Conservation (phyloP, 2,329 filamentous ascomycete species). For the Drechslerella stenobrocha region DNA sequence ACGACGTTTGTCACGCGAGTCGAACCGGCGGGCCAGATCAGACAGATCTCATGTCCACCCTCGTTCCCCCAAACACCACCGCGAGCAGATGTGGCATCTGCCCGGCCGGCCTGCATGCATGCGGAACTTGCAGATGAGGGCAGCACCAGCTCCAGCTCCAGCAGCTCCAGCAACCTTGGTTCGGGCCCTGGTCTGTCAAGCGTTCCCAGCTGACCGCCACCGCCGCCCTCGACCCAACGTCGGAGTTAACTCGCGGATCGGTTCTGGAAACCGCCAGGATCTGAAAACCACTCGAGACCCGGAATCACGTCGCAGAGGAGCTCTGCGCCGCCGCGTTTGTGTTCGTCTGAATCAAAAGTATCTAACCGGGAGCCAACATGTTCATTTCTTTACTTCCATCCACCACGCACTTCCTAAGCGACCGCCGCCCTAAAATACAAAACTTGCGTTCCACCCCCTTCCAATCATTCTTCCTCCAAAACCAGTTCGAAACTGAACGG, state of each 20-base stretch:
- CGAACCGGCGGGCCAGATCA: slow-evolving; percentile 9
- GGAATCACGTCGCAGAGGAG: background rate
- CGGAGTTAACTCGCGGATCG: background rate
- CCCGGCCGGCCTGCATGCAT: slow-evolving; percentile 13
- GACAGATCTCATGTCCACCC: slow-evolving; percentile 1
- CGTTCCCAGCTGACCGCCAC: background rate
- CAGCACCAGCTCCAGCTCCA: too few species aligned
- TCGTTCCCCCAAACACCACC: background rate
- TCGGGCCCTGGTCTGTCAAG: background rate
- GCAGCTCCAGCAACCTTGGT: slow-evolving; percentile 3
- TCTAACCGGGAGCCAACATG: background rate
- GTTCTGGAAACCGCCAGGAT: background rate
- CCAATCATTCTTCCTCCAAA: slow-evolving; percentile 76
- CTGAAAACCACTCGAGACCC: background rate
- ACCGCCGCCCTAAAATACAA: slow-evolving; percentile 53
- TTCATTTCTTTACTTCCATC: background rate
- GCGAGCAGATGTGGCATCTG: background rate
- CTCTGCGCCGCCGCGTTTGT: background rate
- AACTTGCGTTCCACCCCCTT: slow-evolving; percentile 58
- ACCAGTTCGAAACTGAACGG: slow-evolving; percentile 85
- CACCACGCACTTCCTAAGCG: background rate
- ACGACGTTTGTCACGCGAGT: slow-evolving; percentile 1
- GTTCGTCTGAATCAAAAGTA: background rate
- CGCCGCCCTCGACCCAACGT: background rate
- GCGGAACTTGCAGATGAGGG: slow-evolving; percentile 30